Evolutionary conservation across 306 rosid genomes (phyloP).

Genomic region (Malus orientalis): DNA sequence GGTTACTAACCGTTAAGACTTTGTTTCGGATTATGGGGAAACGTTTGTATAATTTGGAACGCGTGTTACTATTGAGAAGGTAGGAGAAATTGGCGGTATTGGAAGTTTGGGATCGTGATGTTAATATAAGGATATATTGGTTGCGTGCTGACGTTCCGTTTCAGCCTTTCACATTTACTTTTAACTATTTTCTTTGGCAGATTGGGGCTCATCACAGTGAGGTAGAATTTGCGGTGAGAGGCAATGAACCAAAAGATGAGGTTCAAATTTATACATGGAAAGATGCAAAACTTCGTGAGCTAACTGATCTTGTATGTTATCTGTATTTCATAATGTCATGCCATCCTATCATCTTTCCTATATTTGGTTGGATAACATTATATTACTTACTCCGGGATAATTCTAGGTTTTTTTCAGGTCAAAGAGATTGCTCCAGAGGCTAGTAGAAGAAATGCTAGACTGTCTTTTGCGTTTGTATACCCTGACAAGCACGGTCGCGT

Average conservation of each 20-base stretch:
- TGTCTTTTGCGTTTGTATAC: constrained; percentile 90
- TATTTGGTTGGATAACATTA: not conserved
- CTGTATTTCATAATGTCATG: not conserved
- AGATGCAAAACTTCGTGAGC: constrained; percentile 89
- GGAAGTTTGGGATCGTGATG: not conserved
- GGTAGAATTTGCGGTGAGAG: constrained; percentile 85
- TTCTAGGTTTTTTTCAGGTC: constrained; percentile 41
- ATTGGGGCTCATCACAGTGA: constrained; percentile 61
- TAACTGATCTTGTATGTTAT: constrained; percentile 72
- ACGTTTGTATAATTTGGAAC: not conserved
- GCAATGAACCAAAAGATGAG: constrained; percentile 90
- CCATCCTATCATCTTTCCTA: not conserved
- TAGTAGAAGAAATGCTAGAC: constrained; percentile 80
- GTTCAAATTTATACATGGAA: constrained; percentile 98
- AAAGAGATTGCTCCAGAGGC: constrained; percentile 94
- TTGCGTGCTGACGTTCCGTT: not conserved
- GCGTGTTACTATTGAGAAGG: not conserved
- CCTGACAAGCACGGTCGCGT: constrained; percentile 88
- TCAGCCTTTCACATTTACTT: not conserved
- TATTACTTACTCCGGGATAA: constrained; percentile 6
- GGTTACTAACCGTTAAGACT: not conserved
- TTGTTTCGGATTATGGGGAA: not conserved
- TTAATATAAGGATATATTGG: not conserved
- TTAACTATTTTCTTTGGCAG: constrained; percentile 19
- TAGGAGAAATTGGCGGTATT: not conserved